Conservation (phyloP, 2,329 filamentous ascomycete genomes). For the Fusarium humuli region DNA sequence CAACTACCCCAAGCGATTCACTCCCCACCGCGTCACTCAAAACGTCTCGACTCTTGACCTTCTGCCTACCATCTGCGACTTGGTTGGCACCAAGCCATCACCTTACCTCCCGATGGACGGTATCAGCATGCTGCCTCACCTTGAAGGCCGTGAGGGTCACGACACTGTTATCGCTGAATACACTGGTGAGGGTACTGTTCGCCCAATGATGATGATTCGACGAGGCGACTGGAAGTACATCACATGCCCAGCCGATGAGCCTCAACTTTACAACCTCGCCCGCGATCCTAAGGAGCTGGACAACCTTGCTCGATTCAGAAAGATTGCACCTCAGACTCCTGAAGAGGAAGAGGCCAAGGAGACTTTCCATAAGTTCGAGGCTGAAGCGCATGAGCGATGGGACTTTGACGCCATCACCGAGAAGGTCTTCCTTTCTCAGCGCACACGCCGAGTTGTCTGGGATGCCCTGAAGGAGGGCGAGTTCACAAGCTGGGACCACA, state of each 20-base stretch:
- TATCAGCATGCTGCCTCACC: slow-evolving; percentile 81
- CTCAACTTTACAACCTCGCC: slow-evolving; percentile 84
- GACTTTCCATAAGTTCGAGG: slow-evolving; percentile 74
- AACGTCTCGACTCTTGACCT: slow-evolving; percentile 94
- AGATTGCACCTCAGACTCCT: slow-evolving; percentile 53
- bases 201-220: slow-evolving; percentile 93
- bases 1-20: slow-evolving; percentile 80
- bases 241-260: slow-evolving; percentile 83
- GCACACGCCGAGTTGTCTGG: slow-evolving; percentile 82
- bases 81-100: slow-evolving; percentile 78
- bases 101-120: slow-evolving; percentile 86
- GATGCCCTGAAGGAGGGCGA: slow-evolving; percentile 79
- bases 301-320: slow-evolving; percentile 71
- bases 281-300: slow-evolving; percentile 80
- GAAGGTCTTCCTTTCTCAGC: slow-evolving; percentile 80
- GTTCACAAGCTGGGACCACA: slow-evolving; percentile 87
- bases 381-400: slow-evolving; percentile 82
- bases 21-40: slow-evolving; percentile 79
- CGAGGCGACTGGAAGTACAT: slow-evolving; percentile 92
- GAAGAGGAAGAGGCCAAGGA: slow-evolving; percentile 61
- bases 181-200: slow-evolving; percentile 90
- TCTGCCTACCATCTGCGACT: slow-evolving; percentile 86
- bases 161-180: slow-evolving; percentile 97
- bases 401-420: slow-evolving; percentile 81
- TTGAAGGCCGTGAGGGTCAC: slow-evolving; percentile 72